phyloP scores from a whole-genome alignment of 805 yeast species.

The Suhomyces sp. region DNA sequence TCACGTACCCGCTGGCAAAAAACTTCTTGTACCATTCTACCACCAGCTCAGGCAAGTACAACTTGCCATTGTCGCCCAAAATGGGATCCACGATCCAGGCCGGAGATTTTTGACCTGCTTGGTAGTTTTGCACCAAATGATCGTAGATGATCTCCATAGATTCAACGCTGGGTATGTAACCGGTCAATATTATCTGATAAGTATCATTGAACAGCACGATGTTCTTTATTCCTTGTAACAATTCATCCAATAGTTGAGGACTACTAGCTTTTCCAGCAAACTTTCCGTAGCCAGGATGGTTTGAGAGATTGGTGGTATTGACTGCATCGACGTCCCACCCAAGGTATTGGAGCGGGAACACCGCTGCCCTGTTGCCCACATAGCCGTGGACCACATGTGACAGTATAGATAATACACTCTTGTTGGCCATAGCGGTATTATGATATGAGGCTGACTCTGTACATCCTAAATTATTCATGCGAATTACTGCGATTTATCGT shows the following conservation, averaged over 20 bases:
- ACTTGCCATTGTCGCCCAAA: conserved; percentile 81
- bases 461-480: background rate
- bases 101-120: conserved; percentile 13
- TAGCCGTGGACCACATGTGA: conserved; percentile 95
- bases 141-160: conserved; percentile 50
- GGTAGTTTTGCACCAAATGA: conserved; percentile 34
- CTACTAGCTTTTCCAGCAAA: conserved; percentile 57
- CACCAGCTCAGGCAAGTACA: conserved; percentile 66
- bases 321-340: conserved; percentile 94
- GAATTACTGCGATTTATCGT: background rate
- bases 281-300: conserved; percentile 84
- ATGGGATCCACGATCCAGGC: conserved; percentile 85
- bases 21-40: conserved; percentile 51
- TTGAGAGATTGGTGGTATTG: conserved; percentile 84
- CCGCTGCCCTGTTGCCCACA: conserved; percentile 90
- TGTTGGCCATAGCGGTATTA: background rate
- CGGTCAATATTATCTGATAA: conserved; percentile 72
- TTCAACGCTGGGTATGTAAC: conserved; percentile 69
- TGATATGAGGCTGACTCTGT: background rate
- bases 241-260: conserved; percentile 43
- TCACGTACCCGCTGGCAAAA: conserved; percentile 42
- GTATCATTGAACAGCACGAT: conserved; percentile 34
- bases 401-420: conserved; percentile 42
- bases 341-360: conserved; percentile 78
- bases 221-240: conserved; percentile 54